phyloP scores from a whole-genome alignment of 805 yeast species.

The Candida parachauliodes region DNA sequence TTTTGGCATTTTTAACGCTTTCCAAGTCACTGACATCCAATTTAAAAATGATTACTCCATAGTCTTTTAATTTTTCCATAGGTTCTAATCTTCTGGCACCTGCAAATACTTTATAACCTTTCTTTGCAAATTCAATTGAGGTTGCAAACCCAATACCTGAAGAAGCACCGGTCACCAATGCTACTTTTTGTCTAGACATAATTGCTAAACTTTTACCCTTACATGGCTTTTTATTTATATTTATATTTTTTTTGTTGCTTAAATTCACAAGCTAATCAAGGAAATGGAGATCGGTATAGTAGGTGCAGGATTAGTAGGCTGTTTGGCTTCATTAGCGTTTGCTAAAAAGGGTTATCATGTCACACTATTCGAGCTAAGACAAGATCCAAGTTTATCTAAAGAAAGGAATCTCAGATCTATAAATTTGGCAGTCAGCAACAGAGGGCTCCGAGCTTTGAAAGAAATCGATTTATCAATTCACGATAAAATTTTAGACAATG shows the following conservation, averaged over 20 bases:
- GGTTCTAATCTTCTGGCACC: constrained; percentile 66
- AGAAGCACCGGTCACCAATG: constrained; percentile 56
- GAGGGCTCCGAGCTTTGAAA: constrained; percentile 73
- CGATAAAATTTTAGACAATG: constrained; percentile 48
- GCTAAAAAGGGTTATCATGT: constrained; percentile 70
- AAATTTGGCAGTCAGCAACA: constrained; percentile 80
- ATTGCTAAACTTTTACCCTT: background rate
- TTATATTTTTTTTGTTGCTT: background rate
- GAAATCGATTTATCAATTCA: constrained; percentile 61
- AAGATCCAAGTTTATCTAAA: constrained; percentile 51
- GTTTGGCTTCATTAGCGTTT: constrained; percentile 78
- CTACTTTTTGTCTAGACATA: constrained; percentile 31
- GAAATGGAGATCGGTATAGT: constrained; percentile 50
- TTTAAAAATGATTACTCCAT: constrained; percentile 43
- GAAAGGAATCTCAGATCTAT: constrained; percentile 59
- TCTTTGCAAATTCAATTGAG: constrained; percentile 45
- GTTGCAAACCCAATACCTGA: constrained; percentile 54
- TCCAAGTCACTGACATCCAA: constrained; percentile 57
- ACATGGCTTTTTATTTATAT: background rate
- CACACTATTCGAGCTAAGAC: constrained; percentile 64
- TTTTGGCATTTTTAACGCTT: constrained; percentile 43
- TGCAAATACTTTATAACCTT: constrained; percentile 63
- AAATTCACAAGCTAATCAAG: background rate
- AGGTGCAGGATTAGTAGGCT: constrained; percentile 92
- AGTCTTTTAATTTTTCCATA: constrained; percentile 48